Evolutionary conservation across 2,329 filamentous ascomycete species (phyloP).

Genomic region (Aspergillus costaricaensis): DNA sequence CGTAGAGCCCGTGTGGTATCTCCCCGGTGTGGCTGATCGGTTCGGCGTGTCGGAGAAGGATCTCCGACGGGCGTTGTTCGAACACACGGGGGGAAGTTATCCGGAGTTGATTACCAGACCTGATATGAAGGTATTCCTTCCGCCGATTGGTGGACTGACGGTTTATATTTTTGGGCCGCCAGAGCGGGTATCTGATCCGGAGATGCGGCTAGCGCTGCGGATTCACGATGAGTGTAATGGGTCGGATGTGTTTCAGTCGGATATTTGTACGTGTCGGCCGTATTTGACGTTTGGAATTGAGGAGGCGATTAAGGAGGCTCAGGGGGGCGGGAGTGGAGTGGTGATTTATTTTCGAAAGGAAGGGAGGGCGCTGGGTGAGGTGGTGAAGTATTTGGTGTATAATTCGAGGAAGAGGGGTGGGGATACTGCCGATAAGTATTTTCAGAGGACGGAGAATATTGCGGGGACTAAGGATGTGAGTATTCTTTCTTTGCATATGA

Average conservation of each 20-base stretch:
- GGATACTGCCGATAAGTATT: constrained; percentile 62
- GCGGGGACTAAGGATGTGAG: constrained; percentile 77
- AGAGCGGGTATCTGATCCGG: constrained; percentile 87
- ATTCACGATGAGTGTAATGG: constrained; percentile 92
- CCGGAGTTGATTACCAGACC: constrained; percentile 92
- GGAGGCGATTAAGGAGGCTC: constrained; percentile 95
- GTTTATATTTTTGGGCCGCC: constrained; percentile 98
- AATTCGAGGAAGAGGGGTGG: constrained; percentile 50
- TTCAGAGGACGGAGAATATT: constrained; percentile 96
- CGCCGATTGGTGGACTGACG: constrained; percentile 91
- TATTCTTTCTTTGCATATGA: too few species aligned
- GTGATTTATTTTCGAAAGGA: constrained; percentile 99
- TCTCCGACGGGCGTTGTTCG: constrained; percentile 85
- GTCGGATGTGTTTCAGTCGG: constrained; percentile 94
- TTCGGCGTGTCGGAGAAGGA: constrained; percentile 91
- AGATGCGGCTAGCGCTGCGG: constrained; percentile 75
- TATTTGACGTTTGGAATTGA: constrained; percentile 97
- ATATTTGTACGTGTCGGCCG: constrained; percentile 91
- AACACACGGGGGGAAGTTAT: constrained; percentile 93
- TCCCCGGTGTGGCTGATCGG: constrained; percentile 83
- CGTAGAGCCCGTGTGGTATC: constrained; percentile 93
- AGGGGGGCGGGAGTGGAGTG: constrained; percentile 87
- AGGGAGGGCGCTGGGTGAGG: constrained; percentile 88
- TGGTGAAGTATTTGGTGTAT: constrained; percentile 81
- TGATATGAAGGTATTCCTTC: constrained; percentile 93